These are phyloP conservation scores for Magnusiomyces ingens DNA, from an alignment of 1,139 yeast species.

Conservation along the genomic window DNA sequence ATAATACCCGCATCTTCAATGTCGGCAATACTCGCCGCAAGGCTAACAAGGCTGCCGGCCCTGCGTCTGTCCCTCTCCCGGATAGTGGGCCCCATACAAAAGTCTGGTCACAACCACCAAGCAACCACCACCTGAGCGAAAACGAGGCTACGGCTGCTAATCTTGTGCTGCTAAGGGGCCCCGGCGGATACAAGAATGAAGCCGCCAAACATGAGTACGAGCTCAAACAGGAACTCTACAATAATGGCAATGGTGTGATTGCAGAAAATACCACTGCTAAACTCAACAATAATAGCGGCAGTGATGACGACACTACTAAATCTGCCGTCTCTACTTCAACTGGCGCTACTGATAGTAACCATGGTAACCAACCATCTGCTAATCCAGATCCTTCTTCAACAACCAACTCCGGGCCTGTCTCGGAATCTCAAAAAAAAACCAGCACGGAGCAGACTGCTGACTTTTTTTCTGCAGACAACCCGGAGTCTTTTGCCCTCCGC, in stretches of 20 bases:
- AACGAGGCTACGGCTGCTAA: too few species aligned
- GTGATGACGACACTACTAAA: not conserved
- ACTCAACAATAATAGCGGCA: not conserved
- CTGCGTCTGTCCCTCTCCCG: conserved; percentile 64
- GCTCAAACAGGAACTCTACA: not conserved
- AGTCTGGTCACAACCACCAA: conserved; percentile 5
- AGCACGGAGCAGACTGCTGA: conserved; percentile 55
- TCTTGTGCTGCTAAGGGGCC: not conserved
- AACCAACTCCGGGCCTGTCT: not conserved
- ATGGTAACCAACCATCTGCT: conserved; percentile 17
- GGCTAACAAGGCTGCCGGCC: conserved; percentile 57
- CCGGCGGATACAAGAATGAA: not conserved
- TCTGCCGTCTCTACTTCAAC: not conserved
- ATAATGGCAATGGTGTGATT: not conserved
- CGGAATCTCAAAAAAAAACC: conserved; percentile 13
- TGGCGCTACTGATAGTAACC: not conserved
- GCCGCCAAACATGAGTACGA: not conserved
- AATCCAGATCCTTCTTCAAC: conserved; percentile 10
- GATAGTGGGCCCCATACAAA: conserved; percentile 35
- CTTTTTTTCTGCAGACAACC: conserved; percentile 79
- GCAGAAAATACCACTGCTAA: not conserved
- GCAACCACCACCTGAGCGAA: not conserved
- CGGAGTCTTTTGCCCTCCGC: conserved; percentile 55
- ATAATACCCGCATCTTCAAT: conserved; percentile 81
- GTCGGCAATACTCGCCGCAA: conserved; percentile 90